Evolutionary conservation across 2,329 filamentous ascomycete genomes (phyloP).

Genomic region (Pseudocercospora cruenta): DNA sequence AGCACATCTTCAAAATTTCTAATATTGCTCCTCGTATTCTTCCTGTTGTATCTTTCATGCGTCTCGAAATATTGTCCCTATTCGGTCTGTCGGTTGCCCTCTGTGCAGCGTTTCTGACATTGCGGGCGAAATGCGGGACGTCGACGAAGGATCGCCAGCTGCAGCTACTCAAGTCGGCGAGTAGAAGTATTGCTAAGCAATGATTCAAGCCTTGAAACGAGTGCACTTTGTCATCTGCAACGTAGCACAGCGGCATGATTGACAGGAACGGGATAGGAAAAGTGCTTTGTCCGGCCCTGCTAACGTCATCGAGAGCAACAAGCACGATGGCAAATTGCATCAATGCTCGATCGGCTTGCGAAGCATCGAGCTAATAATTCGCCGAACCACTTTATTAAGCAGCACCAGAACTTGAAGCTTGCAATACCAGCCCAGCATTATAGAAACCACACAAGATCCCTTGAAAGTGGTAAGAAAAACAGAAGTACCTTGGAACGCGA

Average conservation of each 20-base stretch:
- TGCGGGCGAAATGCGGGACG: too few relatives aligned
- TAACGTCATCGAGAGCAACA: background rate
- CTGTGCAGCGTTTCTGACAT: background rate
- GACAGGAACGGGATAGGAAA: background rate
- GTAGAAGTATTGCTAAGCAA: background rate
- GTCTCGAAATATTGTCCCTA: background rate
- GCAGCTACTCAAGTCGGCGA: too few relatives aligned
- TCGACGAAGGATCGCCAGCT: too few relatives aligned
- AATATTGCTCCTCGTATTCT: background rate
- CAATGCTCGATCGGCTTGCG: background rate
- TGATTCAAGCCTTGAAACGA: background rate
- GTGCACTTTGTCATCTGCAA: background rate
- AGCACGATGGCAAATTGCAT: background rate
- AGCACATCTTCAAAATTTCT: background rate
- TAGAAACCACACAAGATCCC: background rate
- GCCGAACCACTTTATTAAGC: conserved; percentile 3
- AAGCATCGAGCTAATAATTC: background rate
- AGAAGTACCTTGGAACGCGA: too few relatives aligned
- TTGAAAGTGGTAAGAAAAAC: too few relatives aligned
- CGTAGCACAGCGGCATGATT: background rate
- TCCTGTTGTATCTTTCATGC: background rate
- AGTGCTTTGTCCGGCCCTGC: background rate
- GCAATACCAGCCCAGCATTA: background rate
- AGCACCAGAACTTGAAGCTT: background rate
- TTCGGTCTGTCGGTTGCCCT: background rate